Evolutionary conservation across 805 yeast species (phyloP), one percentile per base, ranked within the genome.

Genomic region (Hanseniaspora mollemarum): DNA sequence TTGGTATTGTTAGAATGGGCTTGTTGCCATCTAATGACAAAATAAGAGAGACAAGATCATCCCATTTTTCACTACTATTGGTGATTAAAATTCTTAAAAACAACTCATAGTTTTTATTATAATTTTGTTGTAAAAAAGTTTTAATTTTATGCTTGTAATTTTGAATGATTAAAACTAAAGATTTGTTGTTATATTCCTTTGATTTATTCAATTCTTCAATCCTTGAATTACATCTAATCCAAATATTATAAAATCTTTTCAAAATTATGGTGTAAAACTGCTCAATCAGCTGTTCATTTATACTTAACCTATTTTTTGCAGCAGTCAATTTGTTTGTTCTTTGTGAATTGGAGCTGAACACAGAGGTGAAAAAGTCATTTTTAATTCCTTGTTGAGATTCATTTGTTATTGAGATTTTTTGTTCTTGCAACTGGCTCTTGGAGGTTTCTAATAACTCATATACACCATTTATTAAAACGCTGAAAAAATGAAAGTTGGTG

Each of bases 1-100:
- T 73, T 0, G 94, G 88, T 13, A 87, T 67, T 0, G 94, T 83
- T 4, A 76, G 58, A 52, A 79, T 83, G 0, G 94, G 83, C 55
- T 84, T 76, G 7, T 94, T 83, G 0, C 92, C 90, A 65, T 88
- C 96, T 44, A 88, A 66, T 2, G 83, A 80, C 61, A 84, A 87
- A n/a, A 85, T 63, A 1, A 85, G 59, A 56, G 80, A 28, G 7
- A 43, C 37, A 1, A 45, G 10, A 21, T 39, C 28, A 2, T 16
- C 25, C 10, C 18, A 33, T n/a, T 4, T 5, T 2, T 6, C 40
- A 2, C 12, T 21, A 21, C 36, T 25, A 12, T 16, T 16, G 7
- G 4, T 26, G 13, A 48, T 32, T 7, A 48, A 40, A 8, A 43
- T 12, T 22, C n/a, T 25, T 13, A 48, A 33, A 7, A 48, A 19